A percentile compares a stretch with the other conserved stretches of the same genome.
These are phyloP conservation scores for Stenogyne calaminthoides DNA, from an alignment of 305 asterid species.

Conservation along the genomic window DNA sequence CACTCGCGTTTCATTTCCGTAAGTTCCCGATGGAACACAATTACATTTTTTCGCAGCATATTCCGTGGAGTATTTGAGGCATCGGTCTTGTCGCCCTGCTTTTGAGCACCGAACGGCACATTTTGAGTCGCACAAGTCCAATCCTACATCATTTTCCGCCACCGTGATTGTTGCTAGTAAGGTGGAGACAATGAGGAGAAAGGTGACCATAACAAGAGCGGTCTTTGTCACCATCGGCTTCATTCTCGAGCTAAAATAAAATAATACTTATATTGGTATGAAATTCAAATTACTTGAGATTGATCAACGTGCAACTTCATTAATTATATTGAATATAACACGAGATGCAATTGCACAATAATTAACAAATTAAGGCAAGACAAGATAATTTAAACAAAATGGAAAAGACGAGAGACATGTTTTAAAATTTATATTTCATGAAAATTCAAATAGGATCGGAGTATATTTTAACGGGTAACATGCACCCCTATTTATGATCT, in stretches of 20 bases:
- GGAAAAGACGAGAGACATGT: no score
- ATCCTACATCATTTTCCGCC: neutral
- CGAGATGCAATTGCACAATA: no score
- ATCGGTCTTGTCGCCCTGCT: slow-evolving; percentile 44
- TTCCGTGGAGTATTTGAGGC: slow-evolving; percentile 53
- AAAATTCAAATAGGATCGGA: no score
- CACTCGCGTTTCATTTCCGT: slow-evolving; percentile 53
- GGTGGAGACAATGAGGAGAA: neutral
- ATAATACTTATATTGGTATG: no score
- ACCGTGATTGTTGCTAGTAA: neutral
- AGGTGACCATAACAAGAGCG: neutral
- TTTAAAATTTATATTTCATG: no score
- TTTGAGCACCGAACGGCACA: slow-evolving; percentile 41
- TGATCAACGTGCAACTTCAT: no score
- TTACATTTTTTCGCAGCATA: slow-evolving; percentile 49
- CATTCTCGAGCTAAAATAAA: neutral
- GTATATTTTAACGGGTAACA: no score
- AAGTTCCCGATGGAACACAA: slow-evolving; percentile 63
- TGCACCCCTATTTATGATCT: no score
- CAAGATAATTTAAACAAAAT: no score
- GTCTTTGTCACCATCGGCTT: neutral
- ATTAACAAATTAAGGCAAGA: no score
- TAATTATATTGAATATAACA: no score
- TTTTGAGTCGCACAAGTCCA: slow-evolving; percentile 29
- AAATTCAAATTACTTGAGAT: no score